A percentile compares a stretch with the other conserved stretches of the same genome.
phyloP scores from a whole-genome alignment of 805 yeast genomes.

The Schwanniomyces sp. region DNA sequence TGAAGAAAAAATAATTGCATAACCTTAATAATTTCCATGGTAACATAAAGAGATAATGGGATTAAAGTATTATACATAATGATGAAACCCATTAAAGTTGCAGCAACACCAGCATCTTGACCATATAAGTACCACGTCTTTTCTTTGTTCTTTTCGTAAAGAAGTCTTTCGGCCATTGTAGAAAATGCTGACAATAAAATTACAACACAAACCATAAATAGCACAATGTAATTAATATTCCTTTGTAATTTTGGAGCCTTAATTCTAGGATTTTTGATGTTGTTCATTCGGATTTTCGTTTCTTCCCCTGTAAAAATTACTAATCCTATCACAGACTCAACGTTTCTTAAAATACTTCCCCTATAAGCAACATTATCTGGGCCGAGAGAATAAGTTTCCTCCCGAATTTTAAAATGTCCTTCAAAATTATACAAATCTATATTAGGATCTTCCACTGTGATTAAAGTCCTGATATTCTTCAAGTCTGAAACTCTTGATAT shows the following conservation, averaged over 20 bases:
- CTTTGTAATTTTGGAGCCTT: slow-evolving; percentile 92
- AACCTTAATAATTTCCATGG: slow-evolving; percentile 93
- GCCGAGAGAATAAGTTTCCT: slow-evolving; percentile 56
- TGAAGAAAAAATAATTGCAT: slow-evolving; percentile 81
- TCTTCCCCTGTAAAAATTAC: slow-evolving; percentile 95
- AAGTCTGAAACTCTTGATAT: slow-evolving; percentile 53
- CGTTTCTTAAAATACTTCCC: slow-evolving; percentile 87
- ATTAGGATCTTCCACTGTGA: slow-evolving; percentile 89
- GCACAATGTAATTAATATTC: slow-evolving; percentile 77
- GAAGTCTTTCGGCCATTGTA: slow-evolving; percentile 71
- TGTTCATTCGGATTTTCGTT: slow-evolving; percentile 93
- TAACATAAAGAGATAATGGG: slow-evolving; percentile 91
- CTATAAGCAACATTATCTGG: slow-evolving; percentile 85
- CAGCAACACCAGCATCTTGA: slow-evolving; percentile 79
- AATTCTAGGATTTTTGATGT: slow-evolving; percentile 81
- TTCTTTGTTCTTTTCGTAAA: slow-evolving; percentile 39
- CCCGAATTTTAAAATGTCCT: slow-evolving; percentile 58
- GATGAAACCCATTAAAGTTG: slow-evolving; percentile 91
- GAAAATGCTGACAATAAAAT: slow-evolving; percentile 73
- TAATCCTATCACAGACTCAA: slow-evolving; percentile 69
- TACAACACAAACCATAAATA: slow-evolving; percentile 86
- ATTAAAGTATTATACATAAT: slow-evolving; percentile 97
- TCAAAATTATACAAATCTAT: slow-evolving; percentile 88
- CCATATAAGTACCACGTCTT: slow-evolving; percentile 70
- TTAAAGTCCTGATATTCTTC: slow-evolving; percentile 47